Percentiles rank a stretch among this genome's conserved stretches.
Evolutionary conservation across 768 basidiomycete genomes (phyloP).

Genomic region (Candolleomyces aberdarensis): DNA sequence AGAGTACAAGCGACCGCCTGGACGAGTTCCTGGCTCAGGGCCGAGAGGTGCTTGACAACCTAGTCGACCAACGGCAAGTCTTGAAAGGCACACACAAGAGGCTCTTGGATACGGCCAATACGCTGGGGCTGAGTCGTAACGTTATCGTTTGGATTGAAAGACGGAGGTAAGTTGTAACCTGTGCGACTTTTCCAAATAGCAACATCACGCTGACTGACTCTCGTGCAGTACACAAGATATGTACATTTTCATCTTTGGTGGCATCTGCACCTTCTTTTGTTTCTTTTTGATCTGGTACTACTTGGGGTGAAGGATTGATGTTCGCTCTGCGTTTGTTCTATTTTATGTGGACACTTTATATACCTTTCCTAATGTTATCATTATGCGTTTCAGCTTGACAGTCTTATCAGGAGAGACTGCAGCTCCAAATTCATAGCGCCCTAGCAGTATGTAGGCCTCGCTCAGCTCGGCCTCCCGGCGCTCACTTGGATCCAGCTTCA

Average conservation of each 20-base stretch:
- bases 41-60: slow-evolving; percentile 83
- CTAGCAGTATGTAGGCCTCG: too few species aligned
- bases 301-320: slow-evolving; percentile 51
- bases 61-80: slow-evolving; percentile 90
- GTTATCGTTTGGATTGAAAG: slow-evolving; percentile 98
- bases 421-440: too few species aligned
- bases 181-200: too few species aligned
- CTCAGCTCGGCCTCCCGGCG: too few species aligned
- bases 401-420: too few species aligned
- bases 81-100: slow-evolving; percentile 92
- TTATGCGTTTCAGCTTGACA: too few species aligned
- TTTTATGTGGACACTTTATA: neutral
- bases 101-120: slow-evolving; percentile 88
- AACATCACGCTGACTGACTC: slow-evolving; percentile 2
- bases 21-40: slow-evolving; percentile 95
- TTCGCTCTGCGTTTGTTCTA: neutral
- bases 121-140: slow-evolving; percentile 87
- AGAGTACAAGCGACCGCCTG: slow-evolving; percentile 74
- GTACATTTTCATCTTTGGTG: slow-evolving; percentile 88
- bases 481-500: too few species aligned
- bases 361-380: slow-evolving; percentile 23
- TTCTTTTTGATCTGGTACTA: slow-evolving; percentile 94
- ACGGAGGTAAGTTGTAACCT: slow-evolving; percentile 62
- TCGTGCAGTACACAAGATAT: slow-evolving; percentile 82
- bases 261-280: slow-evolving; percentile 84